These are phyloP conservation scores for Elsinoe necatrix DNA, from an alignment of 2,329 filamentous ascomycete genomes.

Conservation along the genomic window DNA sequence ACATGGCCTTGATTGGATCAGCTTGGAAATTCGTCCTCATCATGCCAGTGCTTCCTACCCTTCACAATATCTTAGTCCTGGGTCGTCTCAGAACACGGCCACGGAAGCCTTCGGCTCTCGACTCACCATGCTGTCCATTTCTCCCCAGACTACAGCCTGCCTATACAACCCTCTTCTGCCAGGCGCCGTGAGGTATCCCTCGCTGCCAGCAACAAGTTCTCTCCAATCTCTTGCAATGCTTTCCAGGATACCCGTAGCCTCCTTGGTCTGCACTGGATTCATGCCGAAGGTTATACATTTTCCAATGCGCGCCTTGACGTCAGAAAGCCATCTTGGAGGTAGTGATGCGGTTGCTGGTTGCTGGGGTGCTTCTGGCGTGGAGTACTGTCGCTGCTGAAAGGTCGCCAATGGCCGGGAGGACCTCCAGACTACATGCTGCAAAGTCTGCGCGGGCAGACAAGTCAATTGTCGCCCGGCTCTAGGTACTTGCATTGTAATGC, in stretches of 20 bases:
- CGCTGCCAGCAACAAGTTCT: constrained; percentile 60
- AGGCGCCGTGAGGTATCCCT: constrained; percentile 62
- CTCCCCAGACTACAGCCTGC: constrained; percentile 70
- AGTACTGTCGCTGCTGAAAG: neutral
- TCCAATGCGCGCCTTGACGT: constrained; percentile 58
- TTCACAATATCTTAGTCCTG: constrained; percentile 10
- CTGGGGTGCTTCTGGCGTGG: constrained; percentile 10
- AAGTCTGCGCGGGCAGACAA: neutral
- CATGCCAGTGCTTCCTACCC: neutral
- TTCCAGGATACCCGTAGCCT: constrained; percentile 52
- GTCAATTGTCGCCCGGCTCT: neutral
- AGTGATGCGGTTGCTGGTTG: constrained; percentile 26
- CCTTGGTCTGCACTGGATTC: constrained; percentile 46
- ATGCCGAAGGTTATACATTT: constrained; percentile 70
- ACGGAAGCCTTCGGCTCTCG: neutral
- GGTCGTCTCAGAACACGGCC: neutral
- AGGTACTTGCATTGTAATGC: neutral
- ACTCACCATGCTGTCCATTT: constrained; percentile 61
- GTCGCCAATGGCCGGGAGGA: neutral
- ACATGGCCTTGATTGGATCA: constrained; percentile 55
- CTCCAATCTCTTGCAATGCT: constrained; percentile 60
- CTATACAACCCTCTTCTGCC: constrained; percentile 54
- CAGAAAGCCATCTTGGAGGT: constrained; percentile 59
- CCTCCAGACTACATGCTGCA: neutral
- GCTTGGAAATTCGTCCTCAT: neutral